Base-by-base conservation (phyloP, 2,329 filamentous ascomycete genomes). In the Colletotrichum truncatum region DNA sequence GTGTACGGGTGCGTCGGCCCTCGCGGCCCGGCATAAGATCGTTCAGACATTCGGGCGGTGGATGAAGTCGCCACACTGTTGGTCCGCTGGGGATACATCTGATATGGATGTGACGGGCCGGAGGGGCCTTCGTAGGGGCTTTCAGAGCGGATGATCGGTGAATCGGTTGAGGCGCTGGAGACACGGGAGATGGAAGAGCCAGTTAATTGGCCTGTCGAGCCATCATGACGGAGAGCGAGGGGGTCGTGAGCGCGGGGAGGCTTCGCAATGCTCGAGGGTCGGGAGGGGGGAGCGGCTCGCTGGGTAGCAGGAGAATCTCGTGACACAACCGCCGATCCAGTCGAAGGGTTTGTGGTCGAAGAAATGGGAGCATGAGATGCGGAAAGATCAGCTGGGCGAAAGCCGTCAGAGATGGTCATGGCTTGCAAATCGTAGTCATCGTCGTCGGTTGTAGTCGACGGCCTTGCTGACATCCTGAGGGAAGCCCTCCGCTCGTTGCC, bases 1-100 rank as follows among this genome's bases (percentile, higher is more conserved):
- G 85, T 87, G 74, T 98, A 98, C 0, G 94, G 94, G 73, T 97
- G 94, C 64, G 92, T 88, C 8, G 94, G 94, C 3, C 88, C 88
- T 52, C 83, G 86, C 11, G 87, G 82, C 16, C 88, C 86, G 10
- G 82, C 82, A 70, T 90, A 88, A 3, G 89, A 85, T 73, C 79
- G 84, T 74, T 85, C 87, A 8, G 84, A 78, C 12, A 85, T 83
- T 23, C 85, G 86, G 45, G 86, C 80, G 11, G 92, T 94, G 7
- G 91, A 89, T 12, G 89, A 87, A 18, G 93, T 93, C n/a, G 88
- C 86, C 36, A 91, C 81, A 73, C 93, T 94, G 23, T 91, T 86
- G 59, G 79, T 79, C 55, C 89, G 87, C 74, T 97, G 93, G 6
- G 91, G 88, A 76, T 97, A 97, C 88, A 95, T 91, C 70, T 87